These are phyloP conservation scores for Thuja plicata DNA, from an alignment of 83 land plant species.

Conservation along the genomic window DNA sequence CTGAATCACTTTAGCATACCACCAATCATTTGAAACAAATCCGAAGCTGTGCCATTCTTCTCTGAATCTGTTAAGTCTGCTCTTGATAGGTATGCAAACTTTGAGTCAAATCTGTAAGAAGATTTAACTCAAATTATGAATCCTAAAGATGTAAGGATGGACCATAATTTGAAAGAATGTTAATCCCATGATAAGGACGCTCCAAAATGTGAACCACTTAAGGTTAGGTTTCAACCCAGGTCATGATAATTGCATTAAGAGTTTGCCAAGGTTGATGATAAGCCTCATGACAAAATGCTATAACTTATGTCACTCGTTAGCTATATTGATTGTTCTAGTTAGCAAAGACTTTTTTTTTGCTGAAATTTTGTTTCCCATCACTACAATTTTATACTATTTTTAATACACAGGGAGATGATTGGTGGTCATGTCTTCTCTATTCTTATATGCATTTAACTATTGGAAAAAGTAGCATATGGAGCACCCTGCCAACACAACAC, in stretches of 20 bases:
- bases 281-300: background rate
- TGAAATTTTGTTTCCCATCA: too few species aligned
- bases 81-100: constrained; percentile 71
- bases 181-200: background rate
- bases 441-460: too few species aligned
- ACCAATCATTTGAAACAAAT: constrained; percentile 44
- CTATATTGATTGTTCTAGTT: too few species aligned
- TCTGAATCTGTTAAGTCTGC: constrained; percentile 40
- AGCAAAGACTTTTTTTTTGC: too few species aligned
- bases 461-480: too few species aligned
- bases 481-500: too few species aligned
- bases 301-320: too few species aligned
- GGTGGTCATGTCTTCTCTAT: too few species aligned
- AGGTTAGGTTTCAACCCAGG: background rate
- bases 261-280: background rate
- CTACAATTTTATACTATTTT: too few species aligned
- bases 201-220: background rate
- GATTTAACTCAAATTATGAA: constrained; percentile 86
- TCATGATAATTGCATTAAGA: background rate
- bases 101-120: constrained; percentile 93
- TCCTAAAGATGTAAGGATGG: constrained; percentile 90
- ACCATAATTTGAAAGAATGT: constrained; percentile 38
- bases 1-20: constrained; percentile 25
- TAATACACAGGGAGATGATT: too few species aligned
- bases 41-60: constrained; percentile 20